These are phyloP conservation scores for Raffaelea albimanens DNA, from an alignment of 2,329 filamentous ascomycete species.

Conservation along the genomic window DNA sequence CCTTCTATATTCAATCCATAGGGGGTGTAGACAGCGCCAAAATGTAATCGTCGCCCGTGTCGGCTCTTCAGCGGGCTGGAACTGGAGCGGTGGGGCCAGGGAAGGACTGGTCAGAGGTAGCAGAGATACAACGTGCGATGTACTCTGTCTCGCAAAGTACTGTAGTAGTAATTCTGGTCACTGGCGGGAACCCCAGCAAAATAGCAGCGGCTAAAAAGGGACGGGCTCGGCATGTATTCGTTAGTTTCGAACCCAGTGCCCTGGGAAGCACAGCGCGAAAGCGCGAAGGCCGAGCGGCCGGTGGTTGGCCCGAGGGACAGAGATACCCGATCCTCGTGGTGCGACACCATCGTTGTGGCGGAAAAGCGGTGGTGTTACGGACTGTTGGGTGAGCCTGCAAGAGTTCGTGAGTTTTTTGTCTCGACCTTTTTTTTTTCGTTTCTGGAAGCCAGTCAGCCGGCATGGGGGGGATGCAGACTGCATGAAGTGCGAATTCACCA, in stretches of 20 bases:
- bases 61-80: no score
- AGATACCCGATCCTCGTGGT: not conserved
- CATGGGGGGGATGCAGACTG: no score
- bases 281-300: constrained; percentile 1
- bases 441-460: no score
- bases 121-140: not conserved
- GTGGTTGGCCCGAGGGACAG: not conserved
- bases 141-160: no score
- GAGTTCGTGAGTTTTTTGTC: no score
- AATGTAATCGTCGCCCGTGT: no score
- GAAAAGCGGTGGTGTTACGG: no score
- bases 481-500: no score
- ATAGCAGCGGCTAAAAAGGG: constrained; percentile 19
- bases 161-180: constrained; percentile 7
- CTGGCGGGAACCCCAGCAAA: constrained; percentile 14
- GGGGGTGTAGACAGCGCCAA: not conserved
- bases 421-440: no score
- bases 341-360: no score
- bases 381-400: no score
- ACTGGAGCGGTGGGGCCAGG: not conserved
- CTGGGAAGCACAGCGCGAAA: constrained; percentile 15
- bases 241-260: constrained; percentile 23
- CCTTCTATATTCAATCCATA: not conserved
- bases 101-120: not conserved
- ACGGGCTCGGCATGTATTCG: constrained; percentile 21